These are phyloP conservation scores for Cyberlindnera sargentensis DNA, from an alignment of 805 yeast genomes.

Conservation along the genomic window DNA sequence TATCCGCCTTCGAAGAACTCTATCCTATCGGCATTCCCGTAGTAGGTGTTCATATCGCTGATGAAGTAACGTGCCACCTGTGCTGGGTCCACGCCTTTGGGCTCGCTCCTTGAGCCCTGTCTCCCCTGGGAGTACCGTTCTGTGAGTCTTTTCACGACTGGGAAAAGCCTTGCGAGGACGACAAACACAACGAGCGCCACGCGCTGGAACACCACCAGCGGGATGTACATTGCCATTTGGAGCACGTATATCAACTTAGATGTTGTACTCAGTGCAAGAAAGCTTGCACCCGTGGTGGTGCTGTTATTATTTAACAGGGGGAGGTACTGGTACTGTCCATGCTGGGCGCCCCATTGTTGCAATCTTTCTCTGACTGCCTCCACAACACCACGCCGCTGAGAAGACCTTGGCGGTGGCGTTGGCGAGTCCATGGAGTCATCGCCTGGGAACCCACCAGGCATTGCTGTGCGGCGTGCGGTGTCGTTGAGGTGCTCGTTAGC, in stretches of 20 bases:
- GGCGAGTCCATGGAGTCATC: conserved; percentile 5
- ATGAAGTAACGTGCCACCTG: conserved; percentile 46
- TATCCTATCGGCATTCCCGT: conserved; percentile 17
- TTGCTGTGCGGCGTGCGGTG: conserved; percentile 1
- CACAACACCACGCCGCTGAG: background rate
- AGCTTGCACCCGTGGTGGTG: conserved; percentile 1
- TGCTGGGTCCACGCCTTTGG: conserved; percentile 40
- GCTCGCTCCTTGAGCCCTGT: conserved; percentile 29
- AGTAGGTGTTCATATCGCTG: conserved; percentile 42
- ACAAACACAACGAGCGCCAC: conserved; percentile 21
- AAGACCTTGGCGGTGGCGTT: conserved; percentile 13
- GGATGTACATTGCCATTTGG: conserved; percentile 26
- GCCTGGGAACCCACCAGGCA: conserved; percentile 20
- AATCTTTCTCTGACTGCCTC: conserved; percentile 16
- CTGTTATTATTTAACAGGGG: conserved; percentile 25
- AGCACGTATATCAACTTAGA: conserved; percentile 21
- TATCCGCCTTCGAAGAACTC: conserved; percentile 66
- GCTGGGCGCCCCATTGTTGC: conserved; percentile 16
- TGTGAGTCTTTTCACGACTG: conserved; percentile 30
- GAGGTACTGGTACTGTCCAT: conserved; percentile 17
- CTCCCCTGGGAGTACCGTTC: conserved; percentile 31
- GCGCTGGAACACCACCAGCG: conserved; percentile 27
- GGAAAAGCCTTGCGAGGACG: conserved; percentile 26
- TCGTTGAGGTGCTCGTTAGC: conserved; percentile 18
- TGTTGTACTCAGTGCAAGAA: conserved; percentile 19